phyloP scores from a whole-genome alignment of 176 grass and related monocot species.

The Secale cereale region DNA sequence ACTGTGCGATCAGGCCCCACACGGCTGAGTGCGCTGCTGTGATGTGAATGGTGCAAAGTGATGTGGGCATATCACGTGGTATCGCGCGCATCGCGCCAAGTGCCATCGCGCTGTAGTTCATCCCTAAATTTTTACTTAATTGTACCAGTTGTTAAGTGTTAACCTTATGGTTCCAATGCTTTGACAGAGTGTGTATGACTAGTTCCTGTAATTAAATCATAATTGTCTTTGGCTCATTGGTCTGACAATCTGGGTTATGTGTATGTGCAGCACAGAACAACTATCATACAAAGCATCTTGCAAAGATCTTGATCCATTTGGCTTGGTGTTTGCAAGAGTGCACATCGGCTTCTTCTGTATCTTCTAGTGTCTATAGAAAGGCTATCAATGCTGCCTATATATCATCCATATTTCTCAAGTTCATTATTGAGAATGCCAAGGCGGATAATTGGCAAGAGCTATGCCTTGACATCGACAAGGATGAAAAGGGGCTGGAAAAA shows the following conservation, averaged over 20 bases:
- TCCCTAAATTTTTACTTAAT: not conserved
- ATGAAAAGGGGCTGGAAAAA: slow-evolving; percentile 64
- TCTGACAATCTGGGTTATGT: slow-evolving; percentile 27
- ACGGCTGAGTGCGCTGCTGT: not conserved
- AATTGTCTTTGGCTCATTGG: not conserved
- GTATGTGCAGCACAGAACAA: slow-evolving; percentile 88
- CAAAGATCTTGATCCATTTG: slow-evolving; percentile 93
- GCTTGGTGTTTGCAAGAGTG: slow-evolving; percentile 93
- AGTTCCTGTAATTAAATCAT: not conserved
- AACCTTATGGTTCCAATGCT: not conserved
- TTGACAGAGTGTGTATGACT: not conserved
- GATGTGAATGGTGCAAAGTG: not conserved
- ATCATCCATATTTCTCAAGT: slow-evolving; percentile 98
- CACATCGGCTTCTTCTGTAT: slow-evolving; percentile 46
- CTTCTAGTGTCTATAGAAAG: slow-evolving; percentile 49
- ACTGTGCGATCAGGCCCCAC: not conserved
- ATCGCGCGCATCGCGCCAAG: not conserved
- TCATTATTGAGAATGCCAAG: slow-evolving; percentile 87
- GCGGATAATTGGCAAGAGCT: slow-evolving; percentile 80
- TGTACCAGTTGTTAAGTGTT: not conserved
- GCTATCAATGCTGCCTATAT: slow-evolving; percentile 96
- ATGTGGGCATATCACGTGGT: not conserved
- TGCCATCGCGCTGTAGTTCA: not conserved
- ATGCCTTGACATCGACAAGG: slow-evolving; percentile 66
- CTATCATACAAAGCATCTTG: slow-evolving; percentile 80